Base-by-base conservation (phyloP, 129 eudicot species). In the Oenanthe sinensis region DNA sequence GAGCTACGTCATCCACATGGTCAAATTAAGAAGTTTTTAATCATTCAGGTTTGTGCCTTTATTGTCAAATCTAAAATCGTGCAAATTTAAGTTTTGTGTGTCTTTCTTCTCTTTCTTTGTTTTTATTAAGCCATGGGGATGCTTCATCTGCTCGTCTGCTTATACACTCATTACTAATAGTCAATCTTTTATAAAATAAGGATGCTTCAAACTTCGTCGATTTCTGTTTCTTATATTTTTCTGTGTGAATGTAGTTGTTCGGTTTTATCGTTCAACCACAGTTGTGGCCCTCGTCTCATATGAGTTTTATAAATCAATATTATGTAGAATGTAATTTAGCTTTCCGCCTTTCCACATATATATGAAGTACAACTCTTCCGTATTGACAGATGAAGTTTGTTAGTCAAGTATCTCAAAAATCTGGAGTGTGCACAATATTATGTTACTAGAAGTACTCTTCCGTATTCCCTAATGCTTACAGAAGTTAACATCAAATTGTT, bases 31-130 rank as follows among this genome's bases (percentile, higher is more conserved):
- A 84, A 81, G 75, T 78, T 82, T 79, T 83, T 90, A 30, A 71
- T 88, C 81, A 82, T 90, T 76, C 96, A 90, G 96, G 96, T 90
- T 78, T 75, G 55, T 48, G 28, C 40, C 10, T 60, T 9, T 24
- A 60, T 60, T n/a, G 68, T 10, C 24, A n/a, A 14, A 60, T 60
- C 11, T 10, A 58, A 5, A 4, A 52, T 49, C 8, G 6, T 52
- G 17, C 42, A 39, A 39, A 39, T 3, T 39, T 39, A 39, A 39
- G 42, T 3, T 39, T 39, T 39, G 4, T 39, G 42, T 39, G 42
- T 39, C 42, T 39, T 39, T 39, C 42, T 39, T 39, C 42, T 39
- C 42, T 39, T 39, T 39, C 42, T 17, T 52, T 14, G 36, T 33
- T 58, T 8, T 24, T 60, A 14, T 3, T 10, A 60, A 60, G 24